phyloP scores from a whole-genome alignment of 2,329 filamentous ascomycete genomes.

The Aspergillus eucalypticola region DNA sequence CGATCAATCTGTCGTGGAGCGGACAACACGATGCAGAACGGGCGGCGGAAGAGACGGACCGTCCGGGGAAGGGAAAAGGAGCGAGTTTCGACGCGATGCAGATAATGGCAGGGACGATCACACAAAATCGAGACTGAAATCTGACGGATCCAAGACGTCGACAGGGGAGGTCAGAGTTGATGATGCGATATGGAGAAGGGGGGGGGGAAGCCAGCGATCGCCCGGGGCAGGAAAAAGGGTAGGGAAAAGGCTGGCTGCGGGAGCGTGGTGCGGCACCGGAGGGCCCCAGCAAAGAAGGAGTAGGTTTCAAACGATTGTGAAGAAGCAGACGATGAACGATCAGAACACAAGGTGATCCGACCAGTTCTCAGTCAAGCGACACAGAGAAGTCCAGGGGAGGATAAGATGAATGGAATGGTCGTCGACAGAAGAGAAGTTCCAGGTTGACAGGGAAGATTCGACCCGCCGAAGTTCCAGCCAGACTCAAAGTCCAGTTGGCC shows the following conservation, averaged over 20 bases:
- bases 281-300: not conserved
- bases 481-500: conserved; percentile 7
- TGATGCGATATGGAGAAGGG: conserved; percentile 16
- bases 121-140: not conserved
- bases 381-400: not conserved
- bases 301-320: conserved; percentile 5
- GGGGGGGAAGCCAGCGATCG: conserved; percentile 13
- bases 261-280: conserved; percentile 10
- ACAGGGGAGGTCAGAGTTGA: not conserved
- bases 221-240: conserved; percentile 15
- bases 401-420: not conserved
- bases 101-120: not conserved
- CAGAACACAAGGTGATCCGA: not conserved
- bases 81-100: not conserved
- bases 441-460: conserved; percentile 7
- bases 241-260: conserved; percentile 9
- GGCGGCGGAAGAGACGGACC: conserved; percentile 2
- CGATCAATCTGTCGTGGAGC: conserved; percentile 9
- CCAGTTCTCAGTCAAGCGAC: not conserved
- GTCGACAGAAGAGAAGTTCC: conserved; percentile 3
- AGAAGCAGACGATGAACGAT: not conserved
- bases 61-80: not conserved
- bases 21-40: not conserved
- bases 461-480: conserved; percentile 9
- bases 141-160: conserved; percentile 2